Conservation (phyloP, 106 monocot genomes). For the Phalaenopsis equestris region DNA sequence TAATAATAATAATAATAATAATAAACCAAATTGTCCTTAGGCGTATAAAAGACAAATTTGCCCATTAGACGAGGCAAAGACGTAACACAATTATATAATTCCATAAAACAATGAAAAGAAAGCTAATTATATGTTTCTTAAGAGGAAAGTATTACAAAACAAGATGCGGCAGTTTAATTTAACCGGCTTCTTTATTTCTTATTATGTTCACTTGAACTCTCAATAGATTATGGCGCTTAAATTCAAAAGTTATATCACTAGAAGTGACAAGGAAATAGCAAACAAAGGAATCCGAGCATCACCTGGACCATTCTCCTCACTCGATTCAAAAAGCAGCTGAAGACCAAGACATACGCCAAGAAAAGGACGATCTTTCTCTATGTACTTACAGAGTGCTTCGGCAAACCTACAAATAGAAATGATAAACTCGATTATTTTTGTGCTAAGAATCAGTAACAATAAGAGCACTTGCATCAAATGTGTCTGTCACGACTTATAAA, state of each 20-base stretch:
- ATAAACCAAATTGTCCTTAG: too few relatives aligned
- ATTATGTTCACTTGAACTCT: neutral
- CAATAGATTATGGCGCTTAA: neutral
- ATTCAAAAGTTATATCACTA: neutral
- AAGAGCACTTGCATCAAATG: neutral
- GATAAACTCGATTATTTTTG: neutral
- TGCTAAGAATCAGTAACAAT: neutral
- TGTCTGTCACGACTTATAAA: neutral
- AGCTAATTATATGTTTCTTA: neutral
- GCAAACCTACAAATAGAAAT: slow-evolving; percentile 43
- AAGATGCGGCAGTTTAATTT: neutral
- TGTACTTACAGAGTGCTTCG: slow-evolving; percentile 68
- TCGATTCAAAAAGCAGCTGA: slow-evolving; percentile 87
- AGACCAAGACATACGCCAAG: slow-evolving; percentile 92
- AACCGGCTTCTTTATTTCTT: neutral
- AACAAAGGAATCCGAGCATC: neutral
- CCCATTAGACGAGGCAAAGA: too few relatives aligned
- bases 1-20: too few relatives aligned
- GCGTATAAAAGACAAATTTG: too few relatives aligned
- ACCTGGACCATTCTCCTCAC: slow-evolving; percentile 96
- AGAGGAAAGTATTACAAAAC: neutral
- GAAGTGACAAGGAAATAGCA: neutral
- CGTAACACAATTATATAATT: neutral
- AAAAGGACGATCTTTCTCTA: slow-evolving; percentile 75
- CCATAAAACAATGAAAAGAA: neutral